phyloP scores from a whole-genome alignment of 495 filamentous ascomycete genomes.

The Aspergillus cristatus region DNA sequence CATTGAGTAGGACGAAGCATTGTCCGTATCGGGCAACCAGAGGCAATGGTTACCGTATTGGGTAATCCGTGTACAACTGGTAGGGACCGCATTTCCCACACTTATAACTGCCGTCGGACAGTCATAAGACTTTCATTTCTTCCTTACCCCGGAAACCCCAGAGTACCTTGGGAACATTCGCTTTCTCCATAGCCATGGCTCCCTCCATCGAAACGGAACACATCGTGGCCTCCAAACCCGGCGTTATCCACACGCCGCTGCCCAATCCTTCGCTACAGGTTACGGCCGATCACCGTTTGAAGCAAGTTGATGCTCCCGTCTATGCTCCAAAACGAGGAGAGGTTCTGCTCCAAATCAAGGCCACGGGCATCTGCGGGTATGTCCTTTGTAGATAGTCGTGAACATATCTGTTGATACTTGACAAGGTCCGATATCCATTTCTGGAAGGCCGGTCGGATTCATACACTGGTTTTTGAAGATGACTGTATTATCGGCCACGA shows the following conservation, averaged over 20 bases:
- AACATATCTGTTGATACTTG: not conserved
- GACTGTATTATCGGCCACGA: constrained; percentile 75
- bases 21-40: too few relatives aligned
- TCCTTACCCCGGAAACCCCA: too few relatives aligned
- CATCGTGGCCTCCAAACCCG: constrained; percentile 3
- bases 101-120: not conserved
- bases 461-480: constrained; percentile 55
- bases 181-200: constrained; percentile 1
- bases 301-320: constrained; percentile 42
- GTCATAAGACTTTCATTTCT: too few relatives aligned
- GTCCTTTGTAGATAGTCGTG: not conserved
- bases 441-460: constrained; percentile 71
- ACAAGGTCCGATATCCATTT: constrained; percentile 64
- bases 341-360: constrained; percentile 42
- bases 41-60: too few relatives aligned
- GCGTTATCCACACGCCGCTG: constrained; percentile 10
- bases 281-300: constrained; percentile 44
- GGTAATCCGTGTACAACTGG: too few relatives aligned
- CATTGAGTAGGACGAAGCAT: too few relatives aligned
- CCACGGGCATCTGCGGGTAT: constrained; percentile 39
- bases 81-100: too few relatives aligned
- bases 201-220: constrained; percentile 2
- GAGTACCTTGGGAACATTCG: too few relatives aligned
- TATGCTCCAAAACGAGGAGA: constrained; percentile 36
- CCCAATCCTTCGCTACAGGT: constrained; percentile 48